A percentile compares a stretch with the other conserved stretches of the same genome.
These are phyloP conservation scores for Podospora pseudocomata DNA, from an alignment of 495 filamentous ascomycete species.

Conservation along the genomic window DNA sequence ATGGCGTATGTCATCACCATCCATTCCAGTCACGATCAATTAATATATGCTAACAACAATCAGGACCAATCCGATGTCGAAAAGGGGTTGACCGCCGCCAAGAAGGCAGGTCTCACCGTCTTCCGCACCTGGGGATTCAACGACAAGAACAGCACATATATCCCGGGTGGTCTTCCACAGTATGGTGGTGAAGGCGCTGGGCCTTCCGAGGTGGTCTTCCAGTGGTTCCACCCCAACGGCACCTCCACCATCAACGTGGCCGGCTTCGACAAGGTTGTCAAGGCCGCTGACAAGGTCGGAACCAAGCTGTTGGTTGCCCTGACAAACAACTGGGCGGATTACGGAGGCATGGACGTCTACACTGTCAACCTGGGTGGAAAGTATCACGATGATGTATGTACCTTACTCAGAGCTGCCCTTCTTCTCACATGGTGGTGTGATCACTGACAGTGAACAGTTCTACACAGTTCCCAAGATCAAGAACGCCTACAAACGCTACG, in stretches of 20 bases:
- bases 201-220: constrained; percentile 49
- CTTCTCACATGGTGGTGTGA: background rate
- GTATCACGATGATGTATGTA: constrained; percentile 36
- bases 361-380: constrained; percentile 37
- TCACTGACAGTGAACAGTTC: constrained; percentile 33
- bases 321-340: constrained; percentile 55
- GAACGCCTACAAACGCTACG: constrained; percentile 50
- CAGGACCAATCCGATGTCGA: constrained; percentile 59
- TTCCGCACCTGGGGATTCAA: constrained; percentile 63
- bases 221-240: constrained; percentile 40
- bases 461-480: constrained; percentile 40
- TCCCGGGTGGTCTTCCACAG: constrained; percentile 36
- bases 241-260: constrained; percentile 54
- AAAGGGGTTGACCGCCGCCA: constrained; percentile 51
- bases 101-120: constrained; percentile 57
- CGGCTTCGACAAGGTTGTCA: constrained; percentile 63
- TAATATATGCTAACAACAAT: background rate
- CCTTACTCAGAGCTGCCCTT: background rate
- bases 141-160: constrained; percentile 54
- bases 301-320: constrained; percentile 57
- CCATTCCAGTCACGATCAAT: no score
- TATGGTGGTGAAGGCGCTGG: constrained; percentile 50
- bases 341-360: constrained; percentile 49
- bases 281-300: constrained; percentile 53
- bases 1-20: constrained; percentile 31